Evolutionary conservation across 2,329 filamentous ascomycete species (phyloP).

Genomic region (Pochonia chlamydosporia): DNA sequence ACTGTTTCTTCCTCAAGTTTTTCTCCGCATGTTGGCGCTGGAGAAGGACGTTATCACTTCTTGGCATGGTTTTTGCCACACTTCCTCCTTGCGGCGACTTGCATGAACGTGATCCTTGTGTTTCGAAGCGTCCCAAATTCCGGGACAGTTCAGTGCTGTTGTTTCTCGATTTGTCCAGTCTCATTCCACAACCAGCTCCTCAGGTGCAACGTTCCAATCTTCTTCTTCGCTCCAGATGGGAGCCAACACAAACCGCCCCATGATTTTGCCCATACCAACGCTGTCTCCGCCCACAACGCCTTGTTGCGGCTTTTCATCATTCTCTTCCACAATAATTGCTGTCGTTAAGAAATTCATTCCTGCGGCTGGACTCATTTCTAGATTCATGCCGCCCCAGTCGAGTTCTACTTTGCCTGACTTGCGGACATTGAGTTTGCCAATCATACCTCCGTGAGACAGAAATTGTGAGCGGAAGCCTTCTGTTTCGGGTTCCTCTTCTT

Average conservation of each 20-base stretch:
- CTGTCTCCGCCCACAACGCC: conserved; percentile 42
- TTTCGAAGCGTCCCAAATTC: not conserved
- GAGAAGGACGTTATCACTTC: not conserved
- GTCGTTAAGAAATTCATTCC: conserved; percentile 52
- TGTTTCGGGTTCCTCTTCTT: conserved; percentile 26
- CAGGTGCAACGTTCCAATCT: conserved; percentile 43
- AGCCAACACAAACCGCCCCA: conserved; percentile 55
- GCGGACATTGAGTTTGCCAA: conserved; percentile 55
- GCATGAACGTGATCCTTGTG: not conserved
- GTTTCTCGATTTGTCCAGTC: not conserved
- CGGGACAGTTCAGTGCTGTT: not conserved
- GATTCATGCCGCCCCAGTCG: conserved; percentile 53
- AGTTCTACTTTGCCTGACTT: conserved; percentile 58
- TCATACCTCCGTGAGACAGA: conserved; percentile 47
- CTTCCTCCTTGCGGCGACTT: not conserved
- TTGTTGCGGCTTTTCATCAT: conserved; percentile 43
- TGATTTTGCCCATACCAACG: conserved; percentile 57
- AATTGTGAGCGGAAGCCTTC: conserved; percentile 32
- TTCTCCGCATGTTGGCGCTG: no score
- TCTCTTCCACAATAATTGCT: conserved; percentile 54
- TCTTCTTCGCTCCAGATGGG: conserved; percentile 54
- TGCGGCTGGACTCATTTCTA: conserved; percentile 46
- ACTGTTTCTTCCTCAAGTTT: no score
- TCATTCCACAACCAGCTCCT: conserved; percentile 21
- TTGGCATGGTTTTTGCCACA: not conserved